These are phyloP conservation scores for Tranzscheliella williamsii DNA, from an alignment of 1,284 basidiomycete species.

Conservation along the genomic window DNA sequence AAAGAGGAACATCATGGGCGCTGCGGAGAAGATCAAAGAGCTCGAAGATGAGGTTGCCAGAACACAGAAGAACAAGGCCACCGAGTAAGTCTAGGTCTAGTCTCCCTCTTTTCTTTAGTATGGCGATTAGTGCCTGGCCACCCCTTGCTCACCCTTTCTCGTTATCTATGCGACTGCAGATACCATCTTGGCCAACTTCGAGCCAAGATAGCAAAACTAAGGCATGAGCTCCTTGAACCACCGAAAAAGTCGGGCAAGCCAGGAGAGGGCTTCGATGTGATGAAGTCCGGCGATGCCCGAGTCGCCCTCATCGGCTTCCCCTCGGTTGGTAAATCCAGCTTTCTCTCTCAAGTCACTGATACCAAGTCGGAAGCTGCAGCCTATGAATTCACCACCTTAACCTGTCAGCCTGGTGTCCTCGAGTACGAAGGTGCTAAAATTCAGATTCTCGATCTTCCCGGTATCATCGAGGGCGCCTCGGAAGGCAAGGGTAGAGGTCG, in stretches of 20 bases:
- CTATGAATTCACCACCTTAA: constrained; percentile 94
- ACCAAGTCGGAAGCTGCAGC: constrained; percentile 86
- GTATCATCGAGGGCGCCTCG: constrained; percentile 90
- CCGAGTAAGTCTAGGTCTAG: constrained; percentile 31
- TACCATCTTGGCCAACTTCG: constrained; percentile 56
- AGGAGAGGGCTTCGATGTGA: constrained; percentile 58
- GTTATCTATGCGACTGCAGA: constrained; percentile 8
- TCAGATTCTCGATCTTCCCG: constrained; percentile 78
- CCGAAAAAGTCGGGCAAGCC: constrained; percentile 48
- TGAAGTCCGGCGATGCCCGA: constrained; percentile 56
- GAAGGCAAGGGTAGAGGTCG: constrained; percentile 85
- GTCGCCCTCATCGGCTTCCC: constrained; percentile 78
- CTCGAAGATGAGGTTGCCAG: constrained; percentile 92
- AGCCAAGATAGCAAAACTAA: constrained; percentile 56
- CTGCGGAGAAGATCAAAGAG: constrained; percentile 77
- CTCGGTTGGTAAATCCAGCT: constrained; percentile 89
- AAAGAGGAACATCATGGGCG: constrained; percentile 43
- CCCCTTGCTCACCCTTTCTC: neutral
- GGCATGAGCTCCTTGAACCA: constrained; percentile 56
- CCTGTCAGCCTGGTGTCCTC: constrained; percentile 60
- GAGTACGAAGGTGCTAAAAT: constrained; percentile 64
- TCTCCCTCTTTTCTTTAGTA: no score
- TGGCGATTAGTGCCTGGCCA: no score
- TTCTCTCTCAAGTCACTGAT: constrained; percentile 87
- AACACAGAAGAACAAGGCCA: constrained; percentile 64